Base-by-base conservation (phyloP, 345 rosid species). In the Eucalyptus virginea region DNA sequence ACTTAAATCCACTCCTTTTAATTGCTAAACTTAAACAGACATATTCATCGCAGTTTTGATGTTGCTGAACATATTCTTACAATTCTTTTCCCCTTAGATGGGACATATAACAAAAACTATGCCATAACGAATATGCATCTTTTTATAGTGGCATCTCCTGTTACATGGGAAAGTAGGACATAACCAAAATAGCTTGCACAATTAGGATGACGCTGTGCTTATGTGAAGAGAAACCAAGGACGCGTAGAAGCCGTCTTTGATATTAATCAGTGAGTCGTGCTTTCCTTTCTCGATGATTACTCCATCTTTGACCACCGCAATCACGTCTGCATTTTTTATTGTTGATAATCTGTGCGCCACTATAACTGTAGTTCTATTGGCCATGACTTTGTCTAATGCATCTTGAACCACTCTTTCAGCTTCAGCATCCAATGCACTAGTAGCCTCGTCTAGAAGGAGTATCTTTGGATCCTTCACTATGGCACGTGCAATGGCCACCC, bases 291-390 rank as follows among this genome's bases (percentile, higher is more conserved):
- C 97, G 47, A 91, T 94, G 34, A 94, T 90, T 11, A 88, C 92
- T 37, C 95, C 95, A 87, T 93, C 93, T 89, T 93, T 94, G 24
- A 95, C 92, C 87, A 93, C 96, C 1, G 93, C 95, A 18, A 94
- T 94, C 16, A 94, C 77, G 81, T 95, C 96, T 7, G 96, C 96
- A 34, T 94, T 94, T 91, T 90, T 94, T 32, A 94, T 90, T 2
- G 97, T 94, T 1, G 95, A 93, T 8, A 90, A 65, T 51, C 91
- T 87, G 47, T 90, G 89, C 12, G 89, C 91, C 23, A 90, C 89
- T 23, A 88, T 47, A 60, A 90, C 47, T 12, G 90, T 87, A 37
- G 88, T 89, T 50, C 90, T 45, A 69, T 87, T 77, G 17, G 87
- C 88, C 88, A 89, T 87, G 49, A 89, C 88, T 81, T 88, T 54